These are phyloP conservation scores for Pythium myriotylum DNA, from an alignment of 352 stramenopile species.

Conservation along the genomic window DNA sequence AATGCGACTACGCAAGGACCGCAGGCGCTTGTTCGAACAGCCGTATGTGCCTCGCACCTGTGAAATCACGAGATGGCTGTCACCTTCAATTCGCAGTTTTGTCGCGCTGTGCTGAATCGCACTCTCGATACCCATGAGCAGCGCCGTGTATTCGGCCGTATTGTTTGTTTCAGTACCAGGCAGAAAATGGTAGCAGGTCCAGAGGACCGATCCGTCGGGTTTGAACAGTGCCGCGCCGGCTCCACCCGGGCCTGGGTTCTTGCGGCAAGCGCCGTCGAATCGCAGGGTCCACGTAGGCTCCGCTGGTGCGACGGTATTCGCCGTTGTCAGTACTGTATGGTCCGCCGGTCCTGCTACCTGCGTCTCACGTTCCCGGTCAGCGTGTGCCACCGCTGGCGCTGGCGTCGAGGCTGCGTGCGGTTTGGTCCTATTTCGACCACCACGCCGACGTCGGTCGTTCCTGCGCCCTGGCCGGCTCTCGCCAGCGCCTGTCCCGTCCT, in stretches of 20 bases:
- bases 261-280: not conserved
- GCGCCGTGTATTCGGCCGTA: slow-evolving; percentile 29
- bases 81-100: slow-evolving; percentile 6
- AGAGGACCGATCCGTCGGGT: not conserved
- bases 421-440: no score
- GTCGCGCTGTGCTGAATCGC: slow-evolving; percentile 6
- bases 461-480: no score
- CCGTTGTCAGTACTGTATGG: no score
- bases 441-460: no score
- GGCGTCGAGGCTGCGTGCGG: no score
- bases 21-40: slow-evolving; percentile 11
- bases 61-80: slow-evolving; percentile 9
- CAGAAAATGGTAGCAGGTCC: slow-evolving; percentile 6
- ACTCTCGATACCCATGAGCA: slow-evolving; percentile 22
- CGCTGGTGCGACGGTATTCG: no score
- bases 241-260: not conserved
- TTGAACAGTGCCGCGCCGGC: not conserved
- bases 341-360: no score
- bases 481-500: no score
- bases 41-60: slow-evolving; percentile 14
- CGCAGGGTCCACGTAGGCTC: no score
- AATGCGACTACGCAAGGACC: slow-evolving; percentile 11
- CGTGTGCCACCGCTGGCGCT: no score
- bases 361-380: no score
- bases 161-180: slow-evolving; percentile 29